Evolutionary conservation across 768 basidiomycete species (phyloP).

Genomic region (Boletus tylopilopsis): DNA sequence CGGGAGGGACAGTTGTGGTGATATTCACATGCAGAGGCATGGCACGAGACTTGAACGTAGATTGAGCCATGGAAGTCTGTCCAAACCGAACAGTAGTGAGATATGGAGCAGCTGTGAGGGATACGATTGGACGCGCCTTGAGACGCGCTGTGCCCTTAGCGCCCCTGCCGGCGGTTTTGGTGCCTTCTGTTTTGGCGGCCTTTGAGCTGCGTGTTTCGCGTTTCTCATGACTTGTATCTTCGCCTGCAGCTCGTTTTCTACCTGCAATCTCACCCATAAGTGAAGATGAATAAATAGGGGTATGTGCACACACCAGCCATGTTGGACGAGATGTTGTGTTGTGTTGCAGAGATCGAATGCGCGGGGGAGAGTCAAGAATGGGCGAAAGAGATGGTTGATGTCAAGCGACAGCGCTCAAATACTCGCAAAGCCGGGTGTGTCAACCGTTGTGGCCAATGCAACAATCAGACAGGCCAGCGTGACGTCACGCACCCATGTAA

Average conservation of each 20-base stretch:
- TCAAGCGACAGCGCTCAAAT: slow-evolving; percentile 6
- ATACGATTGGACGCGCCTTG: slow-evolving; percentile 38
- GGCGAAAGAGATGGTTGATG: slow-evolving; percentile 5
- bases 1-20: slow-evolving; percentile 55
- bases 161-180: slow-evolving; percentile 29
- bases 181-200: slow-evolving; percentile 43
- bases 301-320: slow-evolving; percentile 29
- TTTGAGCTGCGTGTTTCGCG: slow-evolving; percentile 47
- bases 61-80: slow-evolving; percentile 45
- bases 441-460: slow-evolving; percentile 4
- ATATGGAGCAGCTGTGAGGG: background rate
- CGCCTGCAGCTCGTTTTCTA: slow-evolving; percentile 46
- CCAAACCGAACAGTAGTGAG: slow-evolving; percentile 1
- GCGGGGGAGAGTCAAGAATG: background rate
- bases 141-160: slow-evolving; percentile 39
- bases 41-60: slow-evolving; percentile 61
- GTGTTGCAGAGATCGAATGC: background rate
- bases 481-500: slow-evolving; percentile 33
- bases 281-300: slow-evolving; percentile 11
- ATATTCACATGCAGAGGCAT: slow-evolving; percentile 65
- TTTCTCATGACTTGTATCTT: slow-evolving; percentile 25
- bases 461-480: slow-evolving; percentile 16
- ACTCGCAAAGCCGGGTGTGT: slow-evolving; percentile 20
- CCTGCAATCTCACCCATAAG: slow-evolving; percentile 21
- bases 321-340: background rate